These are phyloP conservation scores for Kwoniella botswanensis DNA, from an alignment of 768 basidiomycete genomes.

Conservation along the genomic window DNA sequence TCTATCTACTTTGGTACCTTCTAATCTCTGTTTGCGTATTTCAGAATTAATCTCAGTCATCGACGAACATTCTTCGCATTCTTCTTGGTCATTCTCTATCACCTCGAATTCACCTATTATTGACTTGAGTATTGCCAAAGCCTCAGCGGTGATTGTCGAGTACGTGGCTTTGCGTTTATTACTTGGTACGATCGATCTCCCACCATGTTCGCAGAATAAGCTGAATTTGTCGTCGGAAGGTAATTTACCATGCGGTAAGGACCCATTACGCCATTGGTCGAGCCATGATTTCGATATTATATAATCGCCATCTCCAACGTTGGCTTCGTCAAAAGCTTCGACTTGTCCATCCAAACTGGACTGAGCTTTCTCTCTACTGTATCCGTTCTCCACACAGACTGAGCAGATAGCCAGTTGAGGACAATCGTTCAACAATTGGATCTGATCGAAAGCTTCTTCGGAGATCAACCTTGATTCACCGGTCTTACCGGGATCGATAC, in stretches of 20 bases:
- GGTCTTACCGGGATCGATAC: constrained; percentile 36
- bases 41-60: constrained; percentile 4
- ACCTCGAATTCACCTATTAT: constrained; percentile 26
- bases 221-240: constrained; percentile 29
- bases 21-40: constrained; percentile 4
- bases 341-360: constrained; percentile 20
- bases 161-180: not conserved
- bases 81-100: constrained; percentile 7
- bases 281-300: constrained; percentile 40
- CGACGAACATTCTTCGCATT: constrained; percentile 19
- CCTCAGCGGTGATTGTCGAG: constrained; percentile 15
- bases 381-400: constrained; percentile 29
- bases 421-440: constrained; percentile 10
- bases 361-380: not conserved
- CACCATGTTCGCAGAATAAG: constrained; percentile 41
- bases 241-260: not conserved
- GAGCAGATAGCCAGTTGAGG: constrained; percentile 32
- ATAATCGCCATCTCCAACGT: constrained; percentile 20
- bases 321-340: constrained; percentile 30
- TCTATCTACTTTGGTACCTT: constrained; percentile 19
- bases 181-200: not conserved
- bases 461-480: constrained; percentile 31
- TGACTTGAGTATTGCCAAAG: constrained; percentile 29
- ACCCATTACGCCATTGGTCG: constrained; percentile 29
- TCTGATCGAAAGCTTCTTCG: constrained; percentile 27